Conservation (phyloP, 2,329 filamentous ascomycete species). For the Sporothrix mexicana region DNA sequence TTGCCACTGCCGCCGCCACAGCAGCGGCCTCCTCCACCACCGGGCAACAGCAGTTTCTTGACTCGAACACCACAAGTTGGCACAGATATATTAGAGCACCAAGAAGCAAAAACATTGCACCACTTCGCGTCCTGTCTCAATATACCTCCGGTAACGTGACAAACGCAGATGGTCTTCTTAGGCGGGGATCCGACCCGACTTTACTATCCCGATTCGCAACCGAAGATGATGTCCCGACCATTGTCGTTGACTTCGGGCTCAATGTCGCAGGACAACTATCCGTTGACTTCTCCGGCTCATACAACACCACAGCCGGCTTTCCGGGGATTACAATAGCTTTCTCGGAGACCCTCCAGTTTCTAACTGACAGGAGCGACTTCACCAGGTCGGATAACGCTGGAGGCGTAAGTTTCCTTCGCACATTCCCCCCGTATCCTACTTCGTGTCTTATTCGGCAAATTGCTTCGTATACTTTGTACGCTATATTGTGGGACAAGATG, state of each 20-base stretch:
- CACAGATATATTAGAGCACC: conserved; percentile 50
- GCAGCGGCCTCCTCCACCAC: conserved; percentile 8
- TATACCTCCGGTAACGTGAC: conserved; percentile 48
- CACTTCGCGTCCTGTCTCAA: conserved; percentile 41
- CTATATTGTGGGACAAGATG: too few relatives aligned
- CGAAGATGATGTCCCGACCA: conserved; percentile 43
- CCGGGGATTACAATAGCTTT: conserved; percentile 56
- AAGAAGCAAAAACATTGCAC: conserved; percentile 43
- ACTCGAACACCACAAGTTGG: conserved; percentile 44
- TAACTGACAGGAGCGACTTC: conserved; percentile 55
- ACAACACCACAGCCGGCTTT: conserved; percentile 36
- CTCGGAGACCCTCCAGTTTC: conserved; percentile 55
- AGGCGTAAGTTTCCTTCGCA: conserved; percentile 37
- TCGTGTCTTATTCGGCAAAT: too few relatives aligned
- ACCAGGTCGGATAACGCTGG: conserved; percentile 54
- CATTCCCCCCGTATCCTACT: neutral
- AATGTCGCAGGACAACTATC: conserved; percentile 53
- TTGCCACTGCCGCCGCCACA: neutral
- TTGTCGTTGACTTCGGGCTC: conserved; percentile 58
- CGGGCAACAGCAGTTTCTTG: conserved; percentile 32
- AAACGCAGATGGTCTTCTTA: conserved; percentile 47
- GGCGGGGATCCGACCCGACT: conserved; percentile 41
- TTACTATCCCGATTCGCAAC: conserved; percentile 43
- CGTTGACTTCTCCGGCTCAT: conserved; percentile 51
- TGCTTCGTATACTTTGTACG: too few relatives aligned